A percentile compares a stretch with the other conserved stretches of the same genome.
Conservation (phyloP, 192 early-diverging fungal species). For the Coemansia sp. region DNA sequence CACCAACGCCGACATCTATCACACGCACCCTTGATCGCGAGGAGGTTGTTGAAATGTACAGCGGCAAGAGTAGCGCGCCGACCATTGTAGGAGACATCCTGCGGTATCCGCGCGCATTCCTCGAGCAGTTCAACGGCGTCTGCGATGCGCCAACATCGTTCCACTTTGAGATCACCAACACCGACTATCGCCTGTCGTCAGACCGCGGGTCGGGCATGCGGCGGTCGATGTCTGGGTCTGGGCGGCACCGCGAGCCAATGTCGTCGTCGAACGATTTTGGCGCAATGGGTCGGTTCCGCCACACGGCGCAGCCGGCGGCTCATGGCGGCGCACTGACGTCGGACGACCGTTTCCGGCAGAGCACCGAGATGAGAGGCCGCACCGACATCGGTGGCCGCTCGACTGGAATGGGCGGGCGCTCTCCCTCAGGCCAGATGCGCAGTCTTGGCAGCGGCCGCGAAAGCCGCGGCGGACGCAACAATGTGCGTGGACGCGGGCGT, state of each 20-base stretch:
- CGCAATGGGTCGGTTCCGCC: conserved; percentile 55
- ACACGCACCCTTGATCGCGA: conserved; percentile 42
- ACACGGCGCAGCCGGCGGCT: conserved; percentile 14
- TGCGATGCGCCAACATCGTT: conserved; percentile 65
- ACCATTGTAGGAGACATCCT: conserved; percentile 62
- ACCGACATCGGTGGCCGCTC: conserved; percentile 22
- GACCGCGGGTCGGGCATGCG: conserved; percentile 52
- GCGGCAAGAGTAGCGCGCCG: conserved; percentile 52
- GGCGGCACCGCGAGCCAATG: conserved; percentile 36
- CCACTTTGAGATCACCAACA: conserved; percentile 53
- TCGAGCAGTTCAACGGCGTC: conserved; percentile 72
- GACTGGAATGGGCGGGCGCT: conserved; percentile 38
- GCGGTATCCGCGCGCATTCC: conserved; percentile 72
- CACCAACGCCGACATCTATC: conserved; percentile 27
- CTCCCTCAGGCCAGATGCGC: conserved; percentile 51
- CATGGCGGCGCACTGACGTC: conserved; percentile 25
- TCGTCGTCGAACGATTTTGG: conserved; percentile 32
- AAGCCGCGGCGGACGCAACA: conserved; percentile 59
- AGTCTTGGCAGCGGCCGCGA: conserved; percentile 58
- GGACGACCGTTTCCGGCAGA: conserved; percentile 52
- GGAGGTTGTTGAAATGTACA: conserved; percentile 53
- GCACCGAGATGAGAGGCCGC: conserved; percentile 42
- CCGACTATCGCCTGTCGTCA: conserved; percentile 51
- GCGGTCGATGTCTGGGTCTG: conserved; percentile 41
- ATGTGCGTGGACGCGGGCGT: conserved; percentile 56